phyloP scores from a whole-genome alignment of 768 basidiomycete genomes.

The Ramaria sp. region DNA sequence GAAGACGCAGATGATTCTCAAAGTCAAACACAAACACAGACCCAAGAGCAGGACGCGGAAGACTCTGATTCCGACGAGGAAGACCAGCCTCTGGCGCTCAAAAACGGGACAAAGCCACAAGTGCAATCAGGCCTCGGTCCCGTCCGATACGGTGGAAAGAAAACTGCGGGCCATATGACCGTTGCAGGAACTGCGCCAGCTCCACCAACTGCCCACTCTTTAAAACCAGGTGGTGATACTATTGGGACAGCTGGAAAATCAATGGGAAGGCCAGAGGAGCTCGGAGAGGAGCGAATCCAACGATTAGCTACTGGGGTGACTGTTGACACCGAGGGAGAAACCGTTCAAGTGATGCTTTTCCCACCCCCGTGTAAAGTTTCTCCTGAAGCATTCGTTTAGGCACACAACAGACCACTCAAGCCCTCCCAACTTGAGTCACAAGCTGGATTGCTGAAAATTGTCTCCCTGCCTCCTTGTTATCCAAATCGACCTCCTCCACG shows the following conservation, averaged over 20 bases:
- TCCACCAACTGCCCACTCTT: slow-evolving; percentile 23
- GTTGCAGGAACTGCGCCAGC: slow-evolving; percentile 48
- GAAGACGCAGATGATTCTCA: not conserved
- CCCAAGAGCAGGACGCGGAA: not conserved
- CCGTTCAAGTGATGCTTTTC: slow-evolving; percentile 16
- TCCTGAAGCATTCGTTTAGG: not conserved
- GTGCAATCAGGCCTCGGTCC: not conserved
- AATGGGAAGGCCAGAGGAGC: slow-evolving; percentile 40
- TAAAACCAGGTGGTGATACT: slow-evolving; percentile 22
- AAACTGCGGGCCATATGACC: slow-evolving; percentile 43
- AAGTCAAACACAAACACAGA: not conserved
- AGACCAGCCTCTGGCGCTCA: slow-evolving; percentile 8
- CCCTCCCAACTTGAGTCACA: slow-evolving; percentile 11
- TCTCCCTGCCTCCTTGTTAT: slow-evolving; percentile 1
- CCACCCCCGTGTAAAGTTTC: not conserved
- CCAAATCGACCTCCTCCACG: slow-evolving; percentile 28
- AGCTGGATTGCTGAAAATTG: slow-evolving; percentile 36
- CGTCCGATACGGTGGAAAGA: slow-evolving; percentile 36
- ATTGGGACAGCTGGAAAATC: slow-evolving; percentile 39
- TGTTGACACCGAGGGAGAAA: slow-evolving; percentile 44
- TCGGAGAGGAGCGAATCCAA: slow-evolving; percentile 68
- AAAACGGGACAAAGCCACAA: slow-evolving; percentile 1
- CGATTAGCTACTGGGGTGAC: slow-evolving; percentile 74
- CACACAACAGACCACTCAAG: not conserved
- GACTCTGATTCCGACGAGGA: slow-evolving; percentile 10